Base-by-base conservation (phyloP, 495 filamentous ascomycete species). In the Daldinia loculata region DNA sequence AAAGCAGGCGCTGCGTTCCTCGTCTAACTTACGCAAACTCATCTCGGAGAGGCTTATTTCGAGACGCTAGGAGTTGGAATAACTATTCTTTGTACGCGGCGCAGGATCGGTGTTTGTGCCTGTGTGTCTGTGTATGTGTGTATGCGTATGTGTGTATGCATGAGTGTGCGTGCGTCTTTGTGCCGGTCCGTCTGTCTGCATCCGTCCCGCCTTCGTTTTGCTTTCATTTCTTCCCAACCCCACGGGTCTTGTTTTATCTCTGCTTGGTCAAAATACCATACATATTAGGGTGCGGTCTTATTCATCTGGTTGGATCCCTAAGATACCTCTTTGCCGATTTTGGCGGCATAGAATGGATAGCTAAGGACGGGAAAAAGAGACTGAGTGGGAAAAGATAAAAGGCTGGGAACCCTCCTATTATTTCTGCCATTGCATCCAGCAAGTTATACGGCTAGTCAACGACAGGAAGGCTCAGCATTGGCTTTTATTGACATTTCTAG, bases 311-410 rank as follows among this genome's bases (percentile, higher is more conserved):
- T 27, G 63, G 64, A 56, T 50, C 63, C 60, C 43, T 36, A 67
- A 29, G 26, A 59, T 63, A 34, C 38, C 38, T 71, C 53, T 22
- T 39, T 64, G 52, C 17, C 55, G 32, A 48, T 6, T 41, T 69
- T 39, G 29, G 32, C 62, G 57, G 61, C 59, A 56, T 50, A 69
- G 61, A 45, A 69, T 29, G 70, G 66, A 66, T 41, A 39, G 34
- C 34, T 36, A 36, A 36, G 57, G 43, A 56, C 66, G 66, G 26
- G 52, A 68, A 64, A 69, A 73, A 53, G 64, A 56, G 60, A 43
- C 38, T 26, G 57, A 48, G 63, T 17, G 17, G 45, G 56, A 63
- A 58, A 69, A 71, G 52, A 72, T 34, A 68, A 72, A 71, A 72
- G 58, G 34, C 67, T 45, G 34, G 55, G 57, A 27, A 60, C 51